Evolutionary conservation across 257 asterid genomes (phyloP).

Genomic region (Knoxia roxburghii): DNA sequence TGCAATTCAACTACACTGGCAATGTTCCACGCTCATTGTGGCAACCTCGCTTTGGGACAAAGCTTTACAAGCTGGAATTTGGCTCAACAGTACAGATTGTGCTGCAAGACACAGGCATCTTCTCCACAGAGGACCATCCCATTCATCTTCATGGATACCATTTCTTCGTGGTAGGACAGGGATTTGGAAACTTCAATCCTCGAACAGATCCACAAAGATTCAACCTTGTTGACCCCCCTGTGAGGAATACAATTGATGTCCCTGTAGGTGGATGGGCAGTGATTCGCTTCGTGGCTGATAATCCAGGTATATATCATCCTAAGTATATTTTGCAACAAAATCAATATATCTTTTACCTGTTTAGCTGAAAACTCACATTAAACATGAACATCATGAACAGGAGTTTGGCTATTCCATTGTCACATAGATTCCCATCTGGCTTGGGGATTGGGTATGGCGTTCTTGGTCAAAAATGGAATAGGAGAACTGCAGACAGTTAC

Average conservation of each 20-base stretch:
- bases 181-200: constrained; percentile 32
- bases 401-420: constrained; percentile 36
- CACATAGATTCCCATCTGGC: constrained; percentile 29
- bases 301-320: constrained; percentile 24
- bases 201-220: constrained; percentile 24
- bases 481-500: constrained; percentile 27
- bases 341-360: background rate
- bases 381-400: constrained; percentile 14
- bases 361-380: background rate
- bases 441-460: constrained; percentile 31
- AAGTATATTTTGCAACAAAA: background rate
- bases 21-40: constrained; percentile 25
- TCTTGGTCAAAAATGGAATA: constrained; percentile 28
- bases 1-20: constrained; percentile 31
- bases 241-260: constrained; percentile 27
- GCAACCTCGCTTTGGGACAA: constrained; percentile 28
- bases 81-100: constrained; percentile 30
- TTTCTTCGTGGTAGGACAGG: constrained; percentile 25
- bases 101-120: constrained; percentile 28
- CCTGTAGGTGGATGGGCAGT: constrained; percentile 38
- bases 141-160: constrained; percentile 37
- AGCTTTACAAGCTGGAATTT: constrained; percentile 22
- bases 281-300: constrained; percentile 32
- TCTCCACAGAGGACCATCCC: constrained; percentile 30
- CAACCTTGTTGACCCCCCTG: constrained; percentile 33